Evolutionary conservation across 108 stramenopile species (phyloP).

Genomic region (Pseudonitzschia multistriata): DNA sequence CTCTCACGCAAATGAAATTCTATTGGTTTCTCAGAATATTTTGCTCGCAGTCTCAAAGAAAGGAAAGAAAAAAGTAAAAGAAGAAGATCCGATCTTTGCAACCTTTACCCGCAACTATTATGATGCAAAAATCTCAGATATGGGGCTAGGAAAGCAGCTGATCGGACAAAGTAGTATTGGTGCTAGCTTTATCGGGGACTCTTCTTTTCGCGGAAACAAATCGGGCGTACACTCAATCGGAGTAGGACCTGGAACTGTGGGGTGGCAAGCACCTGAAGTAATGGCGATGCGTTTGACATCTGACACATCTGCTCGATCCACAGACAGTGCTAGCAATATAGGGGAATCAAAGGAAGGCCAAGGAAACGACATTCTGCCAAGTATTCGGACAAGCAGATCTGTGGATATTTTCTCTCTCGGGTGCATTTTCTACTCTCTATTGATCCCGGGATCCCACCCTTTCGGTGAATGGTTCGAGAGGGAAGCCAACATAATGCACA

Average conservation of each 20-base stretch:
- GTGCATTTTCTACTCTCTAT: slow-evolving; percentile 92
- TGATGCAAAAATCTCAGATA: slow-evolving; percentile 92
- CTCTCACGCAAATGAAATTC: not conserved
- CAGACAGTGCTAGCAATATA: slow-evolving; percentile 19
- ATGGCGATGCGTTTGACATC: slow-evolving; percentile 77
- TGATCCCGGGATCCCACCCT: slow-evolving; percentile 89
- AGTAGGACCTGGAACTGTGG: slow-evolving; percentile 87
- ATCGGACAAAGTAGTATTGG: slow-evolving; percentile 89
- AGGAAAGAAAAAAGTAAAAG: slow-evolving; percentile 32
- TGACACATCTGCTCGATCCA: slow-evolving; percentile 47
- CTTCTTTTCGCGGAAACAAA: slow-evolving; percentile 47
- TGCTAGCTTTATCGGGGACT: slow-evolving; percentile 67
- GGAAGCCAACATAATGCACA: slow-evolving; percentile 93
- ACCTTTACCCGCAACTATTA: slow-evolving; percentile 64
- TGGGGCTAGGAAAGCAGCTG: slow-evolving; percentile 95
- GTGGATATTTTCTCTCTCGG: slow-evolving; percentile 95
- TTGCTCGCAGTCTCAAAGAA: slow-evolving; percentile 60
- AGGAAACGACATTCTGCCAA: slow-evolving; percentile 28
- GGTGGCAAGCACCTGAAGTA: slow-evolving; percentile 97
- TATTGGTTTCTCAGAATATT: slow-evolving; percentile 63
- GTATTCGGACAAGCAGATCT: slow-evolving; percentile 74
- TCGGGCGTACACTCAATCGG: slow-evolving; percentile 56
- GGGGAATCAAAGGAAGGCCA: slow-evolving; percentile 46
- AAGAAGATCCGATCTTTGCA: slow-evolving; percentile 42
- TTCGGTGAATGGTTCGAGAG: slow-evolving; percentile 97